Evolutionary conservation across 768 basidiomycete species (phyloP), one percentile per base, ranked within the genome.

Genomic region (Coprinopsis sp.): DNA sequence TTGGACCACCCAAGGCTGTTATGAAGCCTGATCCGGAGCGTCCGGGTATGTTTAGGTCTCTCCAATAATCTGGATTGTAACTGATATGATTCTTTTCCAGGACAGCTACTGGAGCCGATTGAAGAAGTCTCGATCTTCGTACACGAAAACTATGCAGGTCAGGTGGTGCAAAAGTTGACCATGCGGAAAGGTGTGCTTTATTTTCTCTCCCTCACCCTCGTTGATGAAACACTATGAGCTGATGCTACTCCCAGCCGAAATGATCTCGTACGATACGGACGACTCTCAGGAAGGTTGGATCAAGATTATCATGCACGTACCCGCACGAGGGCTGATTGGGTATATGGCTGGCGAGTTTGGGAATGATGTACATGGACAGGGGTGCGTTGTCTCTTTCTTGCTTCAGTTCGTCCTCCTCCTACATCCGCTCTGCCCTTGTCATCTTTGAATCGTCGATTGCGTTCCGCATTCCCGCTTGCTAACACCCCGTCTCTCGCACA

Each of bases 271-370:
- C 46, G 73, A 75, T 10, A 55, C 64, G 16, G 71, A 68, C 31
- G 61, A 63, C n/a, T 60, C 59, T 3, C 72, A 72, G 38, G 74
- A 74, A 30, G 73, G 73, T 8, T 75, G 68, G 67, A 67, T 72
- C 6, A 67, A 63, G 40, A 68, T 75, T 11, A 64, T 73, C 18
- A 72, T 75, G 70, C 70, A 77, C 24, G 68, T 75, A 11, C 73
- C 74, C 27, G 68, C 73, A 4, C 52, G 74, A 22, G 73, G 74
- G 1, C 58, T 77, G 33, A 74, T 77, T 61, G 73, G 73, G 6
- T 77, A 75, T 47, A 71, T 77, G 69, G 70, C 73, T 39, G 74
- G 73, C 19, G 74, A 77, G 52, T 75, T 77, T 49, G 70, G 70
- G 53, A 75, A 74, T 37, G 73, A 77, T 51, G 71, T 73, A 27